Base-by-base conservation (phyloP, 2,329 filamentous ascomycete species). In the Monosporascus sp. region DNA sequence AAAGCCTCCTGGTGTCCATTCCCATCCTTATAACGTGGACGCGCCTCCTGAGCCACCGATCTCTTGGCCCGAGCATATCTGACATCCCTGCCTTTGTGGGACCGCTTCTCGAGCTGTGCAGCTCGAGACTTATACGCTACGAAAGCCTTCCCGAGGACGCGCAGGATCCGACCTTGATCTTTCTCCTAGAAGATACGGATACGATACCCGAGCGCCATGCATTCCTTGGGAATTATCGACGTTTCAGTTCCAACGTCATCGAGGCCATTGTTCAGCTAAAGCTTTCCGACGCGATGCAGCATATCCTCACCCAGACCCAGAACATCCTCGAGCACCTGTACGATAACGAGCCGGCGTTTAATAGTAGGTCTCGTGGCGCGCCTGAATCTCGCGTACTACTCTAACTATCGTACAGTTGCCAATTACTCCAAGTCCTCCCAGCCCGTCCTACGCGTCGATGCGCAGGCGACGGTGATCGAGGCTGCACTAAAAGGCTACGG, bases 191-290 rank as follows among this genome's bases (percentile, higher is more conserved):
- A 65, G 94, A 99, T 66, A 95, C 96, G 52, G 94, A 99, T 65
- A 97, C 93, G 0, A 78, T 93, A 20, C 94, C 94, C 0, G 94
- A 99, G 68, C 83, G 91, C 24, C 94, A 99, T 71, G 91, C 91
- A 1, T 99, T 99, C 68, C 79, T 97, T 11, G 91, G 93, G 4
- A 97, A 99, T 66, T 99, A 99, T 69, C 82, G 94, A 40, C 83
- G 94, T 55, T 97, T 96, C 65, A 94, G 91, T 68, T 85, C 86
- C 3, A 87, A 89, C 55, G 82, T 97, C 26, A 91, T 99, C 52
- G 93, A 97, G 70, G 81, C 81, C 17, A 90, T 97, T 58, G 91
- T 95, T 22, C 82, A 89, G 59, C 81, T 89, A 60, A 88, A 90
- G 61, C 85, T 92, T 3, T 82, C 88, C 49, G 92, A 97, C 56